Evolutionary conservation across 805 yeast genomes (phyloP).

Genomic region (Ogataea nitratoaversa): DNA sequence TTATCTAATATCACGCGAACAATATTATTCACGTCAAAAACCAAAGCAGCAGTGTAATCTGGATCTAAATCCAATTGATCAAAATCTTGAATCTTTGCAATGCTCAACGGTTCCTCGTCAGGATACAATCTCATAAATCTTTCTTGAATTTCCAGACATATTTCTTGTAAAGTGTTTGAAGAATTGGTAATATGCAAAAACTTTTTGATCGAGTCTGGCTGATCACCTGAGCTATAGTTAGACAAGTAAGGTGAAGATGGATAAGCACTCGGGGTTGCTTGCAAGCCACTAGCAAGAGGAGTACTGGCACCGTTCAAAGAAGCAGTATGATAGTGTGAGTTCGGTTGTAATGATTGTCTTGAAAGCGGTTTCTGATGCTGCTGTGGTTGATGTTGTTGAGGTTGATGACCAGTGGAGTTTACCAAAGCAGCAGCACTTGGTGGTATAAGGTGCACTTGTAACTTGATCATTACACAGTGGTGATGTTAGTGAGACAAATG

Average conservation of each 20-base stretch:
- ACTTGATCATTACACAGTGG: slow-evolving; percentile 27
- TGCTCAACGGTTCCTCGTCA: slow-evolving; percentile 46
- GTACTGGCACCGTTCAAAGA: slow-evolving; percentile 26
- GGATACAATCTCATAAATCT: slow-evolving; percentile 67
- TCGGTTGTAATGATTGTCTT: slow-evolving; percentile 4
- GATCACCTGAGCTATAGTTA: neutral
- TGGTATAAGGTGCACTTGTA: slow-evolving; percentile 26
- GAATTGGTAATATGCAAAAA: slow-evolving; percentile 63
- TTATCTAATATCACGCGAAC: slow-evolving; percentile 42
- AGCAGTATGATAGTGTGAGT: slow-evolving; percentile 12
- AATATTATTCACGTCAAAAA: slow-evolving; percentile 48
- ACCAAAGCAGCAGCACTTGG: slow-evolving; percentile 15
- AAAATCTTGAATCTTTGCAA: slow-evolving; percentile 62
- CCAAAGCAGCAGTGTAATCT: slow-evolving; percentile 61
- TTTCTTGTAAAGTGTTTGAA: slow-evolving; percentile 39
- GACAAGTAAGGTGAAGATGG: slow-evolving; percentile 14
- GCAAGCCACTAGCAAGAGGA: slow-evolving; percentile 16
- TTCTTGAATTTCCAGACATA: slow-evolving; percentile 49
- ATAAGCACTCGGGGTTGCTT: slow-evolving; percentile 3
- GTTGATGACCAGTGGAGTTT: neutral
- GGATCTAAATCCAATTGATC: slow-evolving; percentile 76
- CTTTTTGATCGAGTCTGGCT: slow-evolving; percentile 29
- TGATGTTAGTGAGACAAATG: too few relatives aligned
- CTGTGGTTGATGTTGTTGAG: neutral
- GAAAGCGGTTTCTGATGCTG: slow-evolving; percentile 1